Evolutionary conservation across 352 stramenopile genomes (phyloP), one percentile per base, ranked within the genome.

Genomic region (Pythium scleroteichum): DNA sequence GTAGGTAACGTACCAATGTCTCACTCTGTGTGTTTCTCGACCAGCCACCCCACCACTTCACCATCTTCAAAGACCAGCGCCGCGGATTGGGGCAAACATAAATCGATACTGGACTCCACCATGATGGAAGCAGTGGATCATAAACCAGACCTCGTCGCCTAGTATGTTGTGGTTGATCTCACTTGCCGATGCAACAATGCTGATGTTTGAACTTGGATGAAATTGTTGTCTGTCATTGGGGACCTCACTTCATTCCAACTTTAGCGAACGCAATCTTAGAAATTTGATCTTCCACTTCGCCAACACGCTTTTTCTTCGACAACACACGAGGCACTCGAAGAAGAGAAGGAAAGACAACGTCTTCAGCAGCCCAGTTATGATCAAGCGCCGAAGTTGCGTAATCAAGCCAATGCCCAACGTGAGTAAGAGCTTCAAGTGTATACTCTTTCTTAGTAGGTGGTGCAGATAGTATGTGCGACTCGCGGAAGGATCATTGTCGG

Each of bases 401-500:
- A 6, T 5, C 32, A 19, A 62, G 29, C 44, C 53, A 60, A 14
- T 16, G 4, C 14, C 17, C 14, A 12, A 60, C 39, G 38, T 51
- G 29, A 4, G 41, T 42, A 3, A 60, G 19, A 0, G 53, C 58
- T 4, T 59, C 48, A 10, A 38, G 33, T 5, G 46, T 32, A 1
- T 8, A 2, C 17, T 53, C 59, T n/a, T 48, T 19, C 2, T 47
- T 9, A 7, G 46, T 22, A 62, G 20, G 4, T 44, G 2, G 26
- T 62, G 46, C 0, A 62, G 39, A 20, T 50, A 39, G 40, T 62
- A 62, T 7, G 29, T 68, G 5, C 35, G 50, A n/a, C 51, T 66
- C 0, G 42, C 42, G 17, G 10, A 19, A 0, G 48, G 59, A 13
- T 66, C 49, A 26, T 66, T 42, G 23, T 59, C 58, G 1, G 49